Evolutionary conservation across 1,284 basidiomycete species (phyloP).

Genomic region (Acaromyces ingoldii): DNA sequence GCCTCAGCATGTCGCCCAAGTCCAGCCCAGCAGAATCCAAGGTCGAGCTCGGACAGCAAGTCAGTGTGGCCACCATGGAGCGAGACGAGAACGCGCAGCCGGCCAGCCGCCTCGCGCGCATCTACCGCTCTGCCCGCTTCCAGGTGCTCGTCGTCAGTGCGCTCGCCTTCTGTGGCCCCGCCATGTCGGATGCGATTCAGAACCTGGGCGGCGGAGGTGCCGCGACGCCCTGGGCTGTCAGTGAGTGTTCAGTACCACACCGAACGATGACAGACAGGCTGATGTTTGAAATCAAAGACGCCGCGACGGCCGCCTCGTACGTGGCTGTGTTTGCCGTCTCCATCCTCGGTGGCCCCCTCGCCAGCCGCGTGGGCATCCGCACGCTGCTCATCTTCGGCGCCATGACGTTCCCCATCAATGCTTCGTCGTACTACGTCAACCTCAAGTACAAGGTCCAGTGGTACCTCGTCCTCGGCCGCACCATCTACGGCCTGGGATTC

Average conservation of each 20-base stretch:
- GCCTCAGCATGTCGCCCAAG: no score
- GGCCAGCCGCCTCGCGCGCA: no score
- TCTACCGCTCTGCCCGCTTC: constrained; percentile 1
- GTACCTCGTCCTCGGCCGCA: constrained; percentile 30
- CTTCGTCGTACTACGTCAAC: constrained; percentile 17
- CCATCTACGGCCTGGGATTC: constrained; percentile 25
- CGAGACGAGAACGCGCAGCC: no score
- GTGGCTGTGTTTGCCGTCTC: constrained; percentile 4
- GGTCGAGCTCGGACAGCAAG: no score
- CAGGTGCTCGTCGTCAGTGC: neutral
- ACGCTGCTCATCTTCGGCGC: constrained; percentile 22
- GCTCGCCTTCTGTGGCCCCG: constrained; percentile 4
- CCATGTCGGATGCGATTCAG: constrained; percentile 4
- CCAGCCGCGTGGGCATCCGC: constrained; percentile 8
- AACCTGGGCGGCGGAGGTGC: constrained; percentile 2
- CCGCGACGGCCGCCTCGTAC: constrained; percentile 8
- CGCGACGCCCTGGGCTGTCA: constrained; percentile 5
- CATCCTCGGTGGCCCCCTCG: constrained; percentile 11
- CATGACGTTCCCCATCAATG: constrained; percentile 23
- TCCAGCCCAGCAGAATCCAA: no score
- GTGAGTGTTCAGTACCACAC: neutral
- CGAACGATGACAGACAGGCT: no score
- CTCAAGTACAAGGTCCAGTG: constrained; percentile 6
- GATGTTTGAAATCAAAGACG: no score
- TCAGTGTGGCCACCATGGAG: no score